Base-by-base conservation (phyloP, 495 filamentous ascomycete genomes). In the Lindgomyces ingoldianus region DNA sequence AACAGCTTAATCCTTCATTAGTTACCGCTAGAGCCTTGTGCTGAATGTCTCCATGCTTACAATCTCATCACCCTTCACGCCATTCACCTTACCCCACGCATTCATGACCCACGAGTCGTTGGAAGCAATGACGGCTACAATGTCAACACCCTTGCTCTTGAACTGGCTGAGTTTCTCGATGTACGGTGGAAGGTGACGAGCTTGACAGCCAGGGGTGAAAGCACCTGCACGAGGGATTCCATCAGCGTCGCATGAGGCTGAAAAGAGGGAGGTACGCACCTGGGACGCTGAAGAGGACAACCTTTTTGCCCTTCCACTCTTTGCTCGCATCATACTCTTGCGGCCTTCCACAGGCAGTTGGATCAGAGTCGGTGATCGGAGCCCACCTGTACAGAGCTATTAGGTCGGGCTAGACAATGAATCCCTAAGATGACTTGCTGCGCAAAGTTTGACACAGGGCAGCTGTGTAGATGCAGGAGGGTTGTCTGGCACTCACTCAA, bases 21-120 rank as follows among this genome's bases (percentile, higher is more conserved):
- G 53, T 14, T 45, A 4, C 18, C 16, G 24, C 21, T 52, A 1
- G 4, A 42, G 16, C 14, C 30, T 39, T 36, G 18, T 39, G 19
- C 3, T 41, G 72, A 4, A 10, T 52, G 19, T 57, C n/a, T n/a
- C n/a, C n/a, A 42, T 27, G 81, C 87, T 64, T 77, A 93, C 89
- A 70, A 95, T 91, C 64, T 87, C 84, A 57, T 95, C 87, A 49
- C 84, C 84, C 73, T 85, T 89, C 71, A 95, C 83, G 33, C 82
- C 83, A 80, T 96, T 96, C 68, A 92, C 93, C 84, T 96, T 96
- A 74, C 87, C 89, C 93, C 93, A 98, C 55, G 93, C 93, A 72
- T 85, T 86, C 91, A 96, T 96, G 71, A 98, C 93, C 75, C 83
- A 96, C 54, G 86, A 82, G 81, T 96, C 92, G 76, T 98, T 96